phyloP scores from a whole-genome alignment of 768 basidiomycete species.

The Mycena polygramma region DNA sequence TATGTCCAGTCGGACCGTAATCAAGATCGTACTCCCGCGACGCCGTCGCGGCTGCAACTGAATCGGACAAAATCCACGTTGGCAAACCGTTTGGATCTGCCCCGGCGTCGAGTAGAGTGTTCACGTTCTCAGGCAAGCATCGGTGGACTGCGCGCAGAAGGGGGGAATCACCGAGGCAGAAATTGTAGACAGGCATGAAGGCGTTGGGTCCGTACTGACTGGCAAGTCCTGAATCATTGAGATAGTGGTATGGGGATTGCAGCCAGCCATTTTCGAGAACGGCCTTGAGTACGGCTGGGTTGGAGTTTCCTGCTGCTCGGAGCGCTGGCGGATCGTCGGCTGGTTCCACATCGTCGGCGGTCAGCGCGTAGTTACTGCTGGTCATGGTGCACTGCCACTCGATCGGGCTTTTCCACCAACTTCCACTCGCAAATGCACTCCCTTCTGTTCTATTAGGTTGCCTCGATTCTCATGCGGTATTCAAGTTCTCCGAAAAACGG shows the following conservation, averaged over 20 bases:
- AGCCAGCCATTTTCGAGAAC: slow-evolving; percentile 10
- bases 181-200: neutral
- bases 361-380: slow-evolving; percentile 1
- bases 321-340: slow-evolving; percentile 10
- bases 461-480: too few species aligned
- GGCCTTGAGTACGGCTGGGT: slow-evolving; percentile 20
- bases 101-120: slow-evolving; percentile 11
- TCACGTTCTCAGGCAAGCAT: slow-evolving; percentile 10
- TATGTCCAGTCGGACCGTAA: neutral
- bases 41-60: slow-evolving; percentile 6
- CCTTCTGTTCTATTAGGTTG: too few species aligned
- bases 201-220: slow-evolving; percentile 19
- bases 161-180: slow-evolving; percentile 8
- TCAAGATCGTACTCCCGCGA: slow-evolving; percentile 6
- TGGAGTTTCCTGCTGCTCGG: slow-evolving; percentile 19
- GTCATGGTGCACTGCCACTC: neutral
- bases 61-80: slow-evolving; percentile 7
- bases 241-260: slow-evolving; percentile 10
- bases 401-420: too few species aligned
- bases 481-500: too few species aligned
- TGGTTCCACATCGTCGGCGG: slow-evolving; percentile 22
- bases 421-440: too few species aligned
- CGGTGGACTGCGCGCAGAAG: slow-evolving; percentile 11
- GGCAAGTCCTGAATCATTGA: slow-evolving; percentile 9
- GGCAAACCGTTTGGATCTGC: slow-evolving; percentile 24